A percentile compares a stretch with the other conserved stretches of the same genome.
These are phyloP conservation scores for Begonia peltatifolia DNA, from an alignment of 306 rosid genomes.

Conservation along the genomic window DNA sequence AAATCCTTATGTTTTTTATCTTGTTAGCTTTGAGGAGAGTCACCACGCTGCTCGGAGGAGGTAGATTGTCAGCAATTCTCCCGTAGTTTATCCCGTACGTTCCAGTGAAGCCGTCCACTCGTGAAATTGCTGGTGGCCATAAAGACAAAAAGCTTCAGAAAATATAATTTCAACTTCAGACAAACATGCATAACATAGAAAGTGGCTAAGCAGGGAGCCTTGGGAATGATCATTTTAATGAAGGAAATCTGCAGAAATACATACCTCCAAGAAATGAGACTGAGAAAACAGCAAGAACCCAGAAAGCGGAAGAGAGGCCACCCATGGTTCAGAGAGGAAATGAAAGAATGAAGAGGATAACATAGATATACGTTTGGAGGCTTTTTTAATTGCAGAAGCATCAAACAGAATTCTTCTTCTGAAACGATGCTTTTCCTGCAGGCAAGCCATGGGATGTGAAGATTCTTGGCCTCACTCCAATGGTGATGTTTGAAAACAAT, in stretches of 20 bases:
- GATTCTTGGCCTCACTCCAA: constrained; percentile 56
- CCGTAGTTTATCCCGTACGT: constrained; percentile 93
- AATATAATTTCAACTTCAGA: too few species aligned
- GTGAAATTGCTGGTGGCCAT: constrained; percentile 8
- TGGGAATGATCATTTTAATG: background rate
- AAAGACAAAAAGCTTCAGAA: background rate
- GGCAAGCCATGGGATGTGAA: constrained; percentile 23
- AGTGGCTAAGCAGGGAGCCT: too few species aligned
- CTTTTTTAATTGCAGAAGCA: constrained; percentile 21
- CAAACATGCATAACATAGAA: too few species aligned
- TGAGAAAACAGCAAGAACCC: constrained; percentile 33
- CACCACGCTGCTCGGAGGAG: constrained; percentile 62
- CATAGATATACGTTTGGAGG: background rate
- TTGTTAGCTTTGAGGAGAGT: constrained; percentile 81
- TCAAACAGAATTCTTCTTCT: constrained; percentile 6
- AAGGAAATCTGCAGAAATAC: constrained; percentile 8
- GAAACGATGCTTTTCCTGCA: constrained; percentile 46
- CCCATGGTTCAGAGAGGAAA: constrained; percentile 24
- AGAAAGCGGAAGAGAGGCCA: constrained; percentile 26
- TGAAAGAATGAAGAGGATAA: constrained; percentile 7
- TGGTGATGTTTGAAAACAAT: constrained; percentile 16
- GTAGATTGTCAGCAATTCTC: constrained; percentile 64
- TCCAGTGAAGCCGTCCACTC: constrained; percentile 36
- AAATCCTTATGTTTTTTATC: constrained; percentile 60
- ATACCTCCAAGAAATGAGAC: constrained; percentile 31